Conservation (phyloP, 202 grass and related monocot species). For the Musa balbisiana region DNA sequence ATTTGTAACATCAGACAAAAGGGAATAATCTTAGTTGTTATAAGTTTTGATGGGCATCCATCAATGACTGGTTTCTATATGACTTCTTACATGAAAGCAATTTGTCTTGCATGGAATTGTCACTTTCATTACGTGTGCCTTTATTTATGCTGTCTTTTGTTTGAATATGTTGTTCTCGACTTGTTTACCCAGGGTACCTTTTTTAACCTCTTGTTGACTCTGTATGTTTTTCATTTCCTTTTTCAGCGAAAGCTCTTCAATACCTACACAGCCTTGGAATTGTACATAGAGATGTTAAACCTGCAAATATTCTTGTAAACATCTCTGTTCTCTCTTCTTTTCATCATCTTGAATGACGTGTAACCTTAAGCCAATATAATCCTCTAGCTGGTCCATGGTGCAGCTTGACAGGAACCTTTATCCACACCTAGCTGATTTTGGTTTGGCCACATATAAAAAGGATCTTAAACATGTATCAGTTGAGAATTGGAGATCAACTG, state of each 20-base stretch:
- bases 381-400: background rate
- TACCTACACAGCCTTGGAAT: conserved; percentile 62
- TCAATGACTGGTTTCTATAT: too few species aligned
- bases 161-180: background rate
- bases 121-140: background rate
- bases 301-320: conserved; percentile 95
- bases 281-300: conserved; percentile 94
- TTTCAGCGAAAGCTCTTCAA: conserved; percentile 68
- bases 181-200: background rate
- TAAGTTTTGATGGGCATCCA: too few species aligned
- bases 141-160: conserved; percentile 14
- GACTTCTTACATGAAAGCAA: too few species aligned
- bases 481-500: conserved; percentile 90
- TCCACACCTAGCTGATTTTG: conserved; percentile 87
- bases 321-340: conserved; percentile 16
- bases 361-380: background rate
- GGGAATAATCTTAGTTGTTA: too few species aligned
- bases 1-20: too few species aligned
- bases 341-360: background rate
- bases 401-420: conserved; percentile 69
- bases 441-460: conserved; percentile 82
- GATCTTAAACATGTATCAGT: conserved; percentile 83
- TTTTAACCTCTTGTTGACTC: background rate
- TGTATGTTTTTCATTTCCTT: background rate
- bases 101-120: too few species aligned